Percentiles rank a stretch among this genome's conserved stretches.
These are phyloP conservation scores for Mycena citricolor DNA, from an alignment of 1,284 basidiomycete genomes.

Conservation along the genomic window DNA sequence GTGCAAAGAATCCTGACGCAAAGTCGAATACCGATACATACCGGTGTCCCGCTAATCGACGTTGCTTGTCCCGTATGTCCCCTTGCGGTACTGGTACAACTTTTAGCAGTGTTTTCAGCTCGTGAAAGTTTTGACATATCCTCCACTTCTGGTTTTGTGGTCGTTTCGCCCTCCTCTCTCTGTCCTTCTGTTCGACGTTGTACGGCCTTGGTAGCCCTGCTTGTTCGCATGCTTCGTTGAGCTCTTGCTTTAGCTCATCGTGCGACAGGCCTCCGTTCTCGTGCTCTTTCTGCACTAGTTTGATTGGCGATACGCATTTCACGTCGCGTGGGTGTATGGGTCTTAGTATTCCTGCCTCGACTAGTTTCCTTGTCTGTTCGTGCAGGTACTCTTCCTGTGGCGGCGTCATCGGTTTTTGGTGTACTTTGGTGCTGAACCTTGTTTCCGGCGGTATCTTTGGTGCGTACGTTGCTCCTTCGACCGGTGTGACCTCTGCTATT, in stretches of 20 bases:
- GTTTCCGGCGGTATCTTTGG: slow-evolving; percentile 25
- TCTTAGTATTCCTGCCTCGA: slow-evolving; percentile 15
- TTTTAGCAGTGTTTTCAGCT: slow-evolving; percentile 19
- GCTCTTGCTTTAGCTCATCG: slow-evolving; percentile 1
- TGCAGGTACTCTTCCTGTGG: slow-evolving; percentile 27
- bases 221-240: slow-evolving; percentile 21
- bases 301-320: slow-evolving; percentile 2
- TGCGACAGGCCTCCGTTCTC: slow-evolving; percentile 4
- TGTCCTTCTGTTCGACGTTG: not conserved
- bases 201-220: slow-evolving; percentile 17
- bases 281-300: slow-evolving; percentile 22
- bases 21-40: slow-evolving; percentile 35
- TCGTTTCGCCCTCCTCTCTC: not conserved
- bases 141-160: slow-evolving; percentile 25
- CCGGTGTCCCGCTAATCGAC: slow-evolving; percentile 30
- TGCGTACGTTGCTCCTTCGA: slow-evolving; percentile 25
- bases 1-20: slow-evolving; percentile 32
- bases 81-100: slow-evolving; percentile 33
- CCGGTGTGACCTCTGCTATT: slow-evolving; percentile 27
- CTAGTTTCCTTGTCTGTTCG: not conserved
- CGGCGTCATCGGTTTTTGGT: slow-evolving; percentile 28
- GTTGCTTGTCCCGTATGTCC: slow-evolving; percentile 36
- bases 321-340: slow-evolving; percentile 8
- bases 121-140: slow-evolving; percentile 34
- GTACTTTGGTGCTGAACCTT: slow-evolving; percentile 26